Base-by-base conservation (phyloP, 169 alveolate species). In the Nephromyces sp. region DNA sequence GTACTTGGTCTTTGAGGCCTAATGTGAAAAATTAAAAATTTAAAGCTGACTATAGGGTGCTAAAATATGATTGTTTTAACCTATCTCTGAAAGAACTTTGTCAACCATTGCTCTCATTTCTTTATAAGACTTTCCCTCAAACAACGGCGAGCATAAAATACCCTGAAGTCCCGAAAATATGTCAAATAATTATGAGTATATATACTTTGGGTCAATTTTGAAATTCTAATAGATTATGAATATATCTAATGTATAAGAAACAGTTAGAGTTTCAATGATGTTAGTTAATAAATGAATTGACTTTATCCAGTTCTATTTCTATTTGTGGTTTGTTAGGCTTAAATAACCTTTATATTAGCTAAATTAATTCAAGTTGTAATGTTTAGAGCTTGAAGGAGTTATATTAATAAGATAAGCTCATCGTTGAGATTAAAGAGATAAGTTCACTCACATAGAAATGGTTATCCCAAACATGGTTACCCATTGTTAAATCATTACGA, bases 61-160 rank as follows among this genome's bases (percentile, higher is more conserved):
- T 43, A 15, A n/a, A 15, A 43, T n/a, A 15, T 43, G 25, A 43
- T 15, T 15, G 57, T 15, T n/a, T 15, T 70, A 84, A 80, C 93
- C 92, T 75, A 86, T 35, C 0, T 85, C 86, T 53, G 83, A 89
- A 25, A 86, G 68, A 31, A 84, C 77, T 57, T 81, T 79, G 66
- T 86, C 87, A 2, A 89, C 92, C 90, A 89, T 86, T 28, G 77
- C 81, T 70, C 88, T 84, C 64, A 89, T 89, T 57, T 89, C 93
- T 43, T 72, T 33, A 77, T 89, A 88, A 29, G 85, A 77, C 69
- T 89, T 89, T 66, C 92, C 91, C 68, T 89, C 94, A 66, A 89
- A 89, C 8, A 87, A 72, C 30, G 94, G 94, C 22, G 94, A 89
- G 57, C 94, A 89, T n/a, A 89, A 69, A 29, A 89, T 82, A 0